These are phyloP conservation scores for Aspergillus sp. DNA, from an alignment of 2,329 filamentous ascomycete genomes.

Conservation along the genomic window DNA sequence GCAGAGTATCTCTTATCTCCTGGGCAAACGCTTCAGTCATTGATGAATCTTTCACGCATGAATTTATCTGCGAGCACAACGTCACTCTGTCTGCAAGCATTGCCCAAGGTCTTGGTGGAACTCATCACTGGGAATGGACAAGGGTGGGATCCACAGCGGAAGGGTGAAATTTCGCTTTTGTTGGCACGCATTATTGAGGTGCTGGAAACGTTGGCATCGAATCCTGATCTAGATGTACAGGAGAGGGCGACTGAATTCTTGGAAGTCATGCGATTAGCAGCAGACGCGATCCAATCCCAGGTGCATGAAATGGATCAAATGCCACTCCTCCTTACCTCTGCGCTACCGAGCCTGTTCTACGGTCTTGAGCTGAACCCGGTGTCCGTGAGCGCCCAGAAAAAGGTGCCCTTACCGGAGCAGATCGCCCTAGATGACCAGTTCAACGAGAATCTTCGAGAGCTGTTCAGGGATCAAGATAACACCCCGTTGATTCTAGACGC, in stretches of 20 bases:
- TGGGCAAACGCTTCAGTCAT: conserved; percentile 67
- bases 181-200: conserved; percentile 79
- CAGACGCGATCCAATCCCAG: conserved; percentile 61
- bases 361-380: conserved; percentile 92
- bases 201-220: conserved; percentile 72
- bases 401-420: conserved; percentile 74
- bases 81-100: conserved; percentile 77
- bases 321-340: conserved; percentile 82
- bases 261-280: conserved; percentile 81
- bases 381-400: conserved; percentile 73
- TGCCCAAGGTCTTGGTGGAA: conserved; percentile 77
- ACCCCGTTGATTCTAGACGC: conserved; percentile 48
- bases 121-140: conserved; percentile 61
- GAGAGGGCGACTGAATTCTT: conserved; percentile 90
- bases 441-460: conserved; percentile 66
- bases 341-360: conserved; percentile 81
- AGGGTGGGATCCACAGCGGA: conserved; percentile 70
- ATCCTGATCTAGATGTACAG: conserved; percentile 90
- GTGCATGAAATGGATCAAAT: conserved; percentile 51
- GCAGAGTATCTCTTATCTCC: conserved; percentile 67
- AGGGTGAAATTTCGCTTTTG: conserved; percentile 71
- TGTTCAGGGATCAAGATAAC: conserved; percentile 60
- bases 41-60: conserved; percentile 66
- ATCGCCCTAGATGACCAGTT: conserved; percentile 81
- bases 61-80: conserved; percentile 64